These are phyloP conservation scores for Rhizophagus prolifer DNA, from an alignment of 192 early-diverging fungal genomes.

Conservation along the genomic window DNA sequence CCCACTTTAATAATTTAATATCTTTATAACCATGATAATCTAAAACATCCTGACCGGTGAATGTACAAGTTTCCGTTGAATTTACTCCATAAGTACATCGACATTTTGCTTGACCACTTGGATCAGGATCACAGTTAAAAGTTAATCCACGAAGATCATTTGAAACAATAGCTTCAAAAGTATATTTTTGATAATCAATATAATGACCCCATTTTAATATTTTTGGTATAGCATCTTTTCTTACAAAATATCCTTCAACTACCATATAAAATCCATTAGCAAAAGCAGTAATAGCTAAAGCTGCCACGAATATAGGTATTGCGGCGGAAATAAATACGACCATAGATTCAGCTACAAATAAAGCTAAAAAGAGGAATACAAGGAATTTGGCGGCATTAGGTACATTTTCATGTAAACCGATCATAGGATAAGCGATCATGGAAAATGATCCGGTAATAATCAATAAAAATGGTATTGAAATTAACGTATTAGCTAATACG, in stretches of 20 bases:
- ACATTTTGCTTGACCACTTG: not conserved
- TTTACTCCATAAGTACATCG: not conserved
- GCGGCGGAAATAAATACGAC: conserved; percentile 12
- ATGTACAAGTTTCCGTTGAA: not conserved
- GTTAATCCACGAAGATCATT: conserved; percentile 6
- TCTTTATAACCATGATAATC: conserved; percentile 4
- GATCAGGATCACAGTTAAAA: not conserved
- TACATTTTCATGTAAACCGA: not conserved
- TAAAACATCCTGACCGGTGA: conserved; percentile 13
- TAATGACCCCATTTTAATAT: conserved; percentile 8
- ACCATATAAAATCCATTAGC: conserved; percentile 26
- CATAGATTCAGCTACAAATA: conserved; percentile 19
- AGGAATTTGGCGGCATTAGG: not conserved
- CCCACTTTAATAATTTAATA: not conserved
- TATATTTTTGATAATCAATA: conserved; percentile 25
- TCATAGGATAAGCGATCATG: conserved; percentile 13
- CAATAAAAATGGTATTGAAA: conserved; percentile 13
- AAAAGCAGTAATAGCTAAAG: conserved; percentile 11
- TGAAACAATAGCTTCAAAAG: conserved; percentile 8
- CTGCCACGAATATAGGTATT: conserved; percentile 20
- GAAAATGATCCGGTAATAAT: conserved; percentile 6
- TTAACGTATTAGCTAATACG: conserved; percentile 17
- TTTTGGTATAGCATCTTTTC: not conserved
- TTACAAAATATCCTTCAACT: conserved; percentile 9
- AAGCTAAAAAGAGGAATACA: not conserved